Conservation (phyloP, 2,329 filamentous ascomycete genomes). For the Paecilomyces formosus region DNA sequence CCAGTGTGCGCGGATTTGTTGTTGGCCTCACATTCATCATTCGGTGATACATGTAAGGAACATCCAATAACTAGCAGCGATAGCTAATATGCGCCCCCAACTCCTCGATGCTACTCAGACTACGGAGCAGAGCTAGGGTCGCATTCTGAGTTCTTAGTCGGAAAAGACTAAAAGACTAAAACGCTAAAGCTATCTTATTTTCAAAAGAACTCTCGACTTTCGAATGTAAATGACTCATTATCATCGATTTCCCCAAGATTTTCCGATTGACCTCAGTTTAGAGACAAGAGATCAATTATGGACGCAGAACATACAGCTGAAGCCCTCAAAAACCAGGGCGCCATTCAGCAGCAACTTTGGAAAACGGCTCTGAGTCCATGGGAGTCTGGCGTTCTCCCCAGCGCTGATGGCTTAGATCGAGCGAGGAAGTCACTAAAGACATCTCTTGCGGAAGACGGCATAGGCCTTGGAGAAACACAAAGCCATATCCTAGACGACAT, state of each 20-base stretch:
- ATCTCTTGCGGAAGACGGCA: constrained; percentile 19
- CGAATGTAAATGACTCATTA: neutral
- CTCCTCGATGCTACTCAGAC: neutral
- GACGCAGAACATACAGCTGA: neutral
- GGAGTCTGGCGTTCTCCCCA: constrained; percentile 25
- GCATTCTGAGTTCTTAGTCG: neutral
- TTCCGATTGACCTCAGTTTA: neutral
- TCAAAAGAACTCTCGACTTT: neutral
- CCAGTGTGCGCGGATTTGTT: neutral
- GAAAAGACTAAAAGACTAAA: neutral
- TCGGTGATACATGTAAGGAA: neutral
- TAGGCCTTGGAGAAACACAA: constrained; percentile 23
- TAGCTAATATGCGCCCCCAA: neutral
- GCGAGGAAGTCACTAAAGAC: constrained; percentile 26
- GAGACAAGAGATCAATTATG: neutral
- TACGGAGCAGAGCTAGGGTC: neutral
- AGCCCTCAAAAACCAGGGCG: constrained; percentile 9
- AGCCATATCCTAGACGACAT: constrained; percentile 35
- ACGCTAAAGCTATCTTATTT: neutral
- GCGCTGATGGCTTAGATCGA: constrained; percentile 16
- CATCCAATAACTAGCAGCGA: neutral
- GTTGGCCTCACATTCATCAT: neutral
- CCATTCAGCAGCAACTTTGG: constrained; percentile 22
- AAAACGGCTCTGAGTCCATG: constrained; percentile 19
- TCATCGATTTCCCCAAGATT: neutral